phyloP scores from a whole-genome alignment of 2,329 filamentous ascomycete genomes.

The Paraconiothyrium brasiliense region DNA sequence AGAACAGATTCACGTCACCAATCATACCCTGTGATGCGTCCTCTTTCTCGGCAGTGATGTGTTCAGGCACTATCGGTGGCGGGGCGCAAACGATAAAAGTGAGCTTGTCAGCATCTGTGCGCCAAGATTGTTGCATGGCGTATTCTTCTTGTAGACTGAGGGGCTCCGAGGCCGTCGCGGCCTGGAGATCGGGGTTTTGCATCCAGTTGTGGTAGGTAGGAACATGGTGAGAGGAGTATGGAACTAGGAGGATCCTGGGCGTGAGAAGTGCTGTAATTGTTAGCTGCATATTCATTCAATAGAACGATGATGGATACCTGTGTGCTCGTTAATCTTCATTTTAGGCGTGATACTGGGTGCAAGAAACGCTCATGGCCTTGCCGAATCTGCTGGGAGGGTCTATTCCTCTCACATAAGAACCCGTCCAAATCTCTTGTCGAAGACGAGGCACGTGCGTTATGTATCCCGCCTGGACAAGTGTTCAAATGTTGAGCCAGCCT shows the following conservation, averaged over 20 bases:
- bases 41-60: constrained; percentile 38
- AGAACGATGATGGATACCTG: constrained; percentile 33
- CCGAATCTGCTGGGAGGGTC: background rate
- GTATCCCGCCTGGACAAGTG: too few relatives aligned
- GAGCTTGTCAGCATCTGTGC: constrained; percentile 81
- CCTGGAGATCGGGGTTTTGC: constrained; percentile 82
- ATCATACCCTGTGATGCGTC: constrained; percentile 64
- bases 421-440: too few relatives aligned
- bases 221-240: constrained; percentile 85
- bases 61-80: background rate
- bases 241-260: constrained; percentile 76
- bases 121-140: constrained; percentile 90
- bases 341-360: background rate
- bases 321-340: constrained; percentile 56
- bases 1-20: constrained; percentile 71
- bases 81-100: constrained; percentile 82
- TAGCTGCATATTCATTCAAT: background rate
- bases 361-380: background rate
- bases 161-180: constrained; percentile 87
- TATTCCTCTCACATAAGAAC: background rate
- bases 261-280: constrained; percentile 70
- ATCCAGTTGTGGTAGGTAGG: constrained; percentile 89
- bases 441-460: too few relatives aligned
- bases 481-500: too few relatives aligned
- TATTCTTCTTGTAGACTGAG: constrained; percentile 84